Base-by-base conservation (phyloP, 352 stramenopile species). In the Globisporangium spiculum region DNA sequence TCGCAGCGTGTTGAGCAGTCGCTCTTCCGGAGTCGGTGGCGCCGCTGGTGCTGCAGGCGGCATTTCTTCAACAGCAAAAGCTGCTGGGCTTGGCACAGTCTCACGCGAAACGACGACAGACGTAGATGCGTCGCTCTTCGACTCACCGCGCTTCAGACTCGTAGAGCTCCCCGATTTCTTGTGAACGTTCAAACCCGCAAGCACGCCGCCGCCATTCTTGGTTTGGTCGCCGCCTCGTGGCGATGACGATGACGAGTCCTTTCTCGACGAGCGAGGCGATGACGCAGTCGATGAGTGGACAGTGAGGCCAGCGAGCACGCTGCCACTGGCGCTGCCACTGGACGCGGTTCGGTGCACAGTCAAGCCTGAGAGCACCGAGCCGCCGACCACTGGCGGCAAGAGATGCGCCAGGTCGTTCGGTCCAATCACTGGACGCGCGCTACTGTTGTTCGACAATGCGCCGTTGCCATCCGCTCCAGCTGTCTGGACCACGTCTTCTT, bases 361-460 rank as follows among this genome's bases (percentile, higher is more conserved):
- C 46, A 94, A 63, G 2, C 83, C 87, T 53, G 71, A 75, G 26
- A 94, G 73, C 18, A 94, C 75, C 0, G 87, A 94, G 0, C 79
- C 81, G 7, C 72, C 64, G n/a, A 74, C 80, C 8, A 88, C 71
- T 0, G 86, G 82, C 18, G 83, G 86, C 52, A 92, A 61, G 53
- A 91, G 75, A n/a, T 91, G 81, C 24, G 78, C 84, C 53, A 92
- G 69, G 67, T 91, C 86, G 1, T 75, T 91, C 3, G 86, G 71
- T n/a, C 77, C 77, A 1, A 81, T 77, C 0, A 52, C 44, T 52
- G 44, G 68, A 70, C 44, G 71, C 75, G 16, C 74, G 73, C 32
- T 58, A 58, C 20, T 44, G n/a, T 52, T 74, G 44, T 63, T 78
- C 32, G 82, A 67, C 5, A 75, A 74, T 3, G 57, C 53, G 7